Evolutionary conservation across 805 yeast species (phyloP), one percentile per base, ranked within the genome.

Genomic region (Spathaspora hagerdaliae): DNA sequence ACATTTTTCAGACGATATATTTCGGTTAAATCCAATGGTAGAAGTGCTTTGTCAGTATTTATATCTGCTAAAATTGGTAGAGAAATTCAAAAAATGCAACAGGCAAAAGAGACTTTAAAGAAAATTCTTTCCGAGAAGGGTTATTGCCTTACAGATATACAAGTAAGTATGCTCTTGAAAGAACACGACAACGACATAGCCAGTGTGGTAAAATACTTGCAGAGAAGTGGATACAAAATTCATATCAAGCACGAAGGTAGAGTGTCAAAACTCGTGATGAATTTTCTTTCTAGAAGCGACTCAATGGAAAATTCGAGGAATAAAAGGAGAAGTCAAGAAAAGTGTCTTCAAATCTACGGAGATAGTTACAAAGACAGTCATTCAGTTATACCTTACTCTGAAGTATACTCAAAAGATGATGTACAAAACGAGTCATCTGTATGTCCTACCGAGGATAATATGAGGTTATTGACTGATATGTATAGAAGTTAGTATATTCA

Each of bases 1-100:
- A 11, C 27, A 0, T 51, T 41, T 41, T 58, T 47, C 42, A 26
- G 36, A 10, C 31, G 29, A 3, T 40, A 41, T 15, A 34, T 60
- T 5, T 56, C 61, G 2, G 34, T 47, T 3, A 48, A 50, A 31
- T 56, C 61, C 0, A 11, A 14, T 11, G 15, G 29, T 6, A 49
- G 56, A 35, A 33, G 56, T 2, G 42, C 55, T 13, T 14, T 48
- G 27, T 39, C 48, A 19, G 43, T 50, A 31, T 46, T 46, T 31
- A 39, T 49, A 10, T 27, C 39, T 11, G 42, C 49, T 5, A 31
- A 39, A 6, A 37, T 32, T 14, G 47, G 44, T 3, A 36, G 44
- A 36, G 33, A 44, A 12, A 33, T 27, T 11, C 29, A 15, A n/a
- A 27, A 41, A 19, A 27, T 13, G 35, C 12, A 12, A 10, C 36